Evolutionary conservation across 2,329 filamentous ascomycete species (phyloP), one percentile per base, ranked within the genome.

Genomic region (Aspergillus intermedius): DNA sequence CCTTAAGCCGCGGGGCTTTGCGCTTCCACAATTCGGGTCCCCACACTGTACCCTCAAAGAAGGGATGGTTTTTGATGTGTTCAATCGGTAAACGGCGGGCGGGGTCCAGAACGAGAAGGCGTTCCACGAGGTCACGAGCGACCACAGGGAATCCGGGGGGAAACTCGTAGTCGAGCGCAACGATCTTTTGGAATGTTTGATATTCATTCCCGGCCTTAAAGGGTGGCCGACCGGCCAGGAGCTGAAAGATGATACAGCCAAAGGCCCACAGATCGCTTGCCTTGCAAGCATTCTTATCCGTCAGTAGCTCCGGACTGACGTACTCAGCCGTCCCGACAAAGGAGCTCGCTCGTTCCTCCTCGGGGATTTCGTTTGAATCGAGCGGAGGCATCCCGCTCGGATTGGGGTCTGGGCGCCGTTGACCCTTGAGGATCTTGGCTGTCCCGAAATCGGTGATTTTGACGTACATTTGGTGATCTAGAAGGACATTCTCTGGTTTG

Each of bases 401-500:
- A 55, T 58, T 67, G 45, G 66, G 64, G 35, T 67, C 56, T 74
- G 77, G 55, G 78, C 76, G 62, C 48, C 61, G 69, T 13, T 69
- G 63, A 32, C 71, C 65, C 45, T 85, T 84, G 42, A 98, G 75
- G 53, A 98, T 82, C 67, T 96, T 97, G n/a, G 93, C 93, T 0
- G 93, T 98, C 39, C 93, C 93, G 64, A 98, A 98, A 70, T 98
- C 93, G 6, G 93, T 98, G 56, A 98, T 96, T 68, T 98, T 98
- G 71, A 97, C 85, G 62, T 97, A 89, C 87, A 96, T 94, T 62
- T 95, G 86, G 55, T 91, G 87, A 67, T 98, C 93, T 34, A 98
- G 77, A 5, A 98, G 79, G 3, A 98, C 91, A 57, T 98, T 98
- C 67, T 98, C 93, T 0, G 93, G 93, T 64, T 98, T 98, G 56